These are phyloP conservation scores for Arbutus unedo DNA, from an alignment of 148 eudicot genomes.

Conservation along the genomic window DNA sequence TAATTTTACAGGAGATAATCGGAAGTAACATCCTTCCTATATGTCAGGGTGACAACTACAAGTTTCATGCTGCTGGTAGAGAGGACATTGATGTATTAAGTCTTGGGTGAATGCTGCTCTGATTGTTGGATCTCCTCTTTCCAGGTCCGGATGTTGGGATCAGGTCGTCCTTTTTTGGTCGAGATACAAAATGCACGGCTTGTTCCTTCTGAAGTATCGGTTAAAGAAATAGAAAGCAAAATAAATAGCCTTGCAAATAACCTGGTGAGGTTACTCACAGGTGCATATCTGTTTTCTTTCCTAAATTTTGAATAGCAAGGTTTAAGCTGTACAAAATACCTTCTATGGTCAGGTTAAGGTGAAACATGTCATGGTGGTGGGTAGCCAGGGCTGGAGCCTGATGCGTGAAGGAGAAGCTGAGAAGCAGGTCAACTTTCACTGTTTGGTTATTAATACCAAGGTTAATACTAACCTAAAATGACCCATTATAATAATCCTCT, in stretches of 20 bases:
- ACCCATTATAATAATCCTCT: not conserved
- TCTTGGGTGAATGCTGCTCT: conserved; percentile 14
- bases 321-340: not conserved
- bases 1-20: conserved; percentile 65
- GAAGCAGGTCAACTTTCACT: conserved; percentile 63
- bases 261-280: conserved; percentile 42
- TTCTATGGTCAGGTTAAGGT: conserved; percentile 59
- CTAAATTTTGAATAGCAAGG: not conserved
- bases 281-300: not conserved
- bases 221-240: conserved; percentile 67
- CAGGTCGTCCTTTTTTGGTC: conserved; percentile 89
- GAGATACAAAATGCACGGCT: conserved; percentile 88
- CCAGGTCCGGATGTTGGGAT: conserved; percentile 97
- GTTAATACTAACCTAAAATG: not conserved
- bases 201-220: conserved; percentile 52
- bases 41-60: conserved; percentile 75
- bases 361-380: conserved; percentile 71
- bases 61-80: conserved; percentile 99
- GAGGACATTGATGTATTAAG: conserved; percentile 94
- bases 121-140: conserved; percentile 17
- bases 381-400: conserved; percentile 73
- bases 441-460: not conserved
- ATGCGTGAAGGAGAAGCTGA: conserved; percentile 99
- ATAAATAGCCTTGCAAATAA: conserved; percentile 63
- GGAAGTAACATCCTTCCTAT: conserved; percentile 69